A percentile compares a stretch with the other conserved stretches of the same genome.
Conservation (phyloP, 495 filamentous ascomycete species). For the Cercophora scortea region DNA sequence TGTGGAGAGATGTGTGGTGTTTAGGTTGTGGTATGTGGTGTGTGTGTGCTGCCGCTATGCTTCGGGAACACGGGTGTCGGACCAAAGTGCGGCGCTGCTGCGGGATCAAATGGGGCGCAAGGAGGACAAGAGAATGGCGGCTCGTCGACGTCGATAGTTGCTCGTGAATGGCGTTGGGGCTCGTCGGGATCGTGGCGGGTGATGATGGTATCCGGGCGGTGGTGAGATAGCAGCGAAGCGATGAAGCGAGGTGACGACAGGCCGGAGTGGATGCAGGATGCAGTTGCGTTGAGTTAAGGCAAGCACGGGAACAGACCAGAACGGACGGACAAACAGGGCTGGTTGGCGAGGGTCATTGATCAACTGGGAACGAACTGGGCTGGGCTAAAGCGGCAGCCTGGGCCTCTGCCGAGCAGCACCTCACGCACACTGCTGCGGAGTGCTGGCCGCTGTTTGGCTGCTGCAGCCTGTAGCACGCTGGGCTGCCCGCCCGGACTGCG, state of each 20-base stretch:
- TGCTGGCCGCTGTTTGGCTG: too few species aligned
- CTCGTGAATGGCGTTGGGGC: neutral
- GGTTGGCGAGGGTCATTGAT: slow-evolving; percentile 12
- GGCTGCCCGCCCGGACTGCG: too few species aligned
- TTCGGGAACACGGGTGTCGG: neutral
- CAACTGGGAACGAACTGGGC: neutral
- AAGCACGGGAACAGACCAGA: neutral
- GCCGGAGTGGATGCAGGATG: neutral
- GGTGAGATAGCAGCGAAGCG: neutral
- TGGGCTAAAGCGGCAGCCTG: neutral
- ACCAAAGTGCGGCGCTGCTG: neutral
- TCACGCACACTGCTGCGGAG: too few species aligned
- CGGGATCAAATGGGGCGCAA: neutral
- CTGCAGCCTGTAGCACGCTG: too few species aligned
- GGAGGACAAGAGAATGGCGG: neutral
- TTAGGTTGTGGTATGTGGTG: too few species aligned
- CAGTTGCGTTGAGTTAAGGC: neutral
- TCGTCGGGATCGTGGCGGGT: neutral
- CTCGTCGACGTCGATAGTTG: neutral
- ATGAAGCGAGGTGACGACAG: neutral
- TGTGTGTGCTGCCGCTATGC: slow-evolving; percentile 7
- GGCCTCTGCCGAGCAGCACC: too few species aligned
- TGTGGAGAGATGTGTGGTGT: neutral
- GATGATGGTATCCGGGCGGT: too few species aligned
- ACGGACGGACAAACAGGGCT: neutral